Percentiles rank a stretch among this genome's conserved stretches.
phyloP scores from a whole-genome alignment of 2,329 filamentous ascomycete genomes.

The Pseudocercospora pini-densiflorae region DNA sequence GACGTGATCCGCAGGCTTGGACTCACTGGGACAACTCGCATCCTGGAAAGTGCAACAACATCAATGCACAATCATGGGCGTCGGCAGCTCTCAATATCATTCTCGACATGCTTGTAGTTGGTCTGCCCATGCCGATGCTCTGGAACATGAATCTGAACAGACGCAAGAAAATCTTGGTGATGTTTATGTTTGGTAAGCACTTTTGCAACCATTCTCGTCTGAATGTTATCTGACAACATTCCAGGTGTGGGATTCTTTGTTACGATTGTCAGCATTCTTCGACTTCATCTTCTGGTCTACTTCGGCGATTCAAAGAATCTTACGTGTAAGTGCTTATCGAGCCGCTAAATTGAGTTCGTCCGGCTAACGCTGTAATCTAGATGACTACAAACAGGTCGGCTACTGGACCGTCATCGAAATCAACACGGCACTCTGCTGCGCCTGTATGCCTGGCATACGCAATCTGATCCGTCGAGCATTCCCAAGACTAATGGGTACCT shows the following conservation, averaged over 20 bases:
- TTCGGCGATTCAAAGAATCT: constrained; percentile 25
- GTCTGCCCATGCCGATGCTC: constrained; percentile 27
- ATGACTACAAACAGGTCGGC: constrained; percentile 29
- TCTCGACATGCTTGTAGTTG: constrained; percentile 23
- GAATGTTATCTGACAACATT: background rate
- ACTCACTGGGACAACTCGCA: constrained; percentile 21
- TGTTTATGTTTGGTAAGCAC: constrained; percentile 27
- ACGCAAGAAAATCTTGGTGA: constrained; percentile 26
- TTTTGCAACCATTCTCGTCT: background rate
- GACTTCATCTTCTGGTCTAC: constrained; percentile 22
- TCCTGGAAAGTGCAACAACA: constrained; percentile 23
- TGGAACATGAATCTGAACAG: constrained; percentile 26
- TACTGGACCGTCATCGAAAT: constrained; percentile 27
- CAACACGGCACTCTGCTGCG: constrained; percentile 26
- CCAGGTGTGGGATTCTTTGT: constrained; percentile 26
- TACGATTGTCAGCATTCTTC: constrained; percentile 24
- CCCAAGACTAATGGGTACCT: constrained; percentile 22
- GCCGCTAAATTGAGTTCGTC: no score
- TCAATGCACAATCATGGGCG: constrained; percentile 28
- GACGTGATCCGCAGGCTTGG: constrained; percentile 19
- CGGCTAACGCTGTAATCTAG: constrained; percentile 9
- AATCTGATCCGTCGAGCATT: constrained; percentile 25
- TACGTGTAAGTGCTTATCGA: constrained; percentile 12
- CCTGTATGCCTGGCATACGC: constrained; percentile 29
- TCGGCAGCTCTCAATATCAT: constrained; percentile 25